Evolutionary conservation across 371 early-diverging fungal genomes (phyloP).

Genomic region (Apophysomyces trapeziformis): DNA sequence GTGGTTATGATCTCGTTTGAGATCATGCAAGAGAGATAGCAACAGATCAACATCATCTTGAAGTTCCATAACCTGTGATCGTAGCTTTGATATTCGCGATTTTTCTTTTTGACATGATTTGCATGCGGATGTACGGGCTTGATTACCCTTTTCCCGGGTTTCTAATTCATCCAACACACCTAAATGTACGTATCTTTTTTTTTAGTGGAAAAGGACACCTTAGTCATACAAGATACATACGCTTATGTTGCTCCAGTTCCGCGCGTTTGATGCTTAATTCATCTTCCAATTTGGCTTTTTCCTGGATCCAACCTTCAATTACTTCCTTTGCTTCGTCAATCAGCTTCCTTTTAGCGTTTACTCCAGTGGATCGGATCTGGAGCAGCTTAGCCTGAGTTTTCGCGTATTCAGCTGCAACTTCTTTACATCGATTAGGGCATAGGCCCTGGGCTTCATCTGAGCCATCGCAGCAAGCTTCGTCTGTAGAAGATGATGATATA

Average conservation of each 20-base stretch:
- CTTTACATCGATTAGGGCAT: constrained; percentile 79
- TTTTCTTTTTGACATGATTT: constrained; percentile 14
- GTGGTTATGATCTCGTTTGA: constrained; percentile 75
- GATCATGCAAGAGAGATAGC: constrained; percentile 52
- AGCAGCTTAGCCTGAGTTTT: constrained; percentile 38
- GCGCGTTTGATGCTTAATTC: constrained; percentile 38
- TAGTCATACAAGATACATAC: constrained; percentile 20
- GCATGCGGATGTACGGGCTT: constrained; percentile 9
- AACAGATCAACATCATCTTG: constrained; percentile 45
- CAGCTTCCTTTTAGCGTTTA: constrained; percentile 35
- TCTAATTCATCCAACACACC: constrained; percentile 26
- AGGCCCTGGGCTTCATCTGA: constrained; percentile 77
- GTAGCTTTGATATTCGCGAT: constrained; percentile 18
- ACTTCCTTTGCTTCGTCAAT: constrained; percentile 41
- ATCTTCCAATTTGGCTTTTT: constrained; percentile 39
- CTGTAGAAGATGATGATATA: constrained; percentile 27
- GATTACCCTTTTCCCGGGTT: constrained; percentile 27
- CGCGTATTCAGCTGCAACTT: constrained; percentile 58
- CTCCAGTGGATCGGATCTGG: constrained; percentile 30
- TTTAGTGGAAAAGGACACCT: neutral
- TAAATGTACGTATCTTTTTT: neutral
- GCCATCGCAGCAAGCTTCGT: constrained; percentile 95
- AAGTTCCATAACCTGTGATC: constrained; percentile 34
- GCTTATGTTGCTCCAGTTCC: constrained; percentile 25
- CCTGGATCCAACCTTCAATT: constrained; percentile 37